Evolutionary conservation across 129 eudicot species (phyloP).

Genomic region (Centrapalus pauciflorus): DNA sequence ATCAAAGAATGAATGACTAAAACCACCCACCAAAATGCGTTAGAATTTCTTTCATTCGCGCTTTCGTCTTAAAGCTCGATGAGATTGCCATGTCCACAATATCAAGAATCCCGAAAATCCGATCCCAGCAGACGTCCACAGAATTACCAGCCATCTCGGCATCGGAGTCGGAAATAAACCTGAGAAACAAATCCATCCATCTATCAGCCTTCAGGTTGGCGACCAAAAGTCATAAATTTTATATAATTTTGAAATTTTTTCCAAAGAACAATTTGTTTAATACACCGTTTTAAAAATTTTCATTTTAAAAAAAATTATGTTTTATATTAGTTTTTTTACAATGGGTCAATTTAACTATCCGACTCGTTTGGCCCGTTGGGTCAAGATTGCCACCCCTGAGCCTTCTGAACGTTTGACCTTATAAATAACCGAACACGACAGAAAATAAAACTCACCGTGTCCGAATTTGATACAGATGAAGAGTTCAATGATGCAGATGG

Average conservation of each 20-base stretch:
- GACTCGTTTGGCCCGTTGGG: too few relatives aligned
- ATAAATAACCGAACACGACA: too few relatives aligned
- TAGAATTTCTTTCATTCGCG: slow-evolving; percentile 40
- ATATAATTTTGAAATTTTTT: too few relatives aligned
- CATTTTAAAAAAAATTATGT: too few relatives aligned
- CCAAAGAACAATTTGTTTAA: too few relatives aligned
- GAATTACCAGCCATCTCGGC: slow-evolving; percentile 76
- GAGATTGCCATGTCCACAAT: slow-evolving; percentile 75
- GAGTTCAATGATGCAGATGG: slow-evolving; percentile 95
- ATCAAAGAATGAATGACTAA: slow-evolving; percentile 46
- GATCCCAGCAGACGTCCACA: slow-evolving; percentile 59
- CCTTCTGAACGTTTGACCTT: slow-evolving; percentile 10
- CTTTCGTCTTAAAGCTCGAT: slow-evolving; percentile 45
- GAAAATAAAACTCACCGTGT: slow-evolving; percentile 55
- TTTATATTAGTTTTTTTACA: too few relatives aligned
- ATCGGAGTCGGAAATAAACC: slow-evolving; percentile 77
- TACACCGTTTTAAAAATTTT: too few relatives aligned
- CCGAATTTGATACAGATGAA: slow-evolving; percentile 95
- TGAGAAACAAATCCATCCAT: slow-evolving; percentile 29
- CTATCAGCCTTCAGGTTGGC: background rate
- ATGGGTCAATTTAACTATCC: too few relatives aligned
- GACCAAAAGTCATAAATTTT: too few relatives aligned
- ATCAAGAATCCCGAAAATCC: slow-evolving; percentile 42
- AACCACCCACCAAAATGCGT: background rate
- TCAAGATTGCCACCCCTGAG: too few relatives aligned